phyloP scores from a whole-genome alignment of 345 rosid genomes.

The Orychophragmus violaceus region DNA sequence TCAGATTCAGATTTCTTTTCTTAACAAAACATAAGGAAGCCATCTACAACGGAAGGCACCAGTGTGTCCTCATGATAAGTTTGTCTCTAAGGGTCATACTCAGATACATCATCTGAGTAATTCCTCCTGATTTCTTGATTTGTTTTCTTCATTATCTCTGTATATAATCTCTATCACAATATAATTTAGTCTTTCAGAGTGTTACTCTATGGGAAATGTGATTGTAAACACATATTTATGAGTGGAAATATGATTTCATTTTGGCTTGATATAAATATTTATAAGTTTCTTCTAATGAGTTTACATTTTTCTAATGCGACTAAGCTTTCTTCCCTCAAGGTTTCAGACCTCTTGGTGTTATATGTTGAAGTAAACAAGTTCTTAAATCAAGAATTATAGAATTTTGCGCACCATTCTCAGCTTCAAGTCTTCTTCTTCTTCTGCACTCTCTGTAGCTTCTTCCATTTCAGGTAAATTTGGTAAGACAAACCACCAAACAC shows the following conservation, averaged over 20 bases:
- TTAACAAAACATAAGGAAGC: constrained; percentile 28
- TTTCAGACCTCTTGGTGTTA: constrained; percentile 7
- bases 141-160: constrained; percentile 28
- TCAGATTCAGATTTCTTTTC: constrained; percentile 26
- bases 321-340: constrained; percentile 16
- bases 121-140: constrained; percentile 22
- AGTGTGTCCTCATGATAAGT: constrained; percentile 9
- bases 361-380: neutral
- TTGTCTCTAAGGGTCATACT: constrained; percentile 21
- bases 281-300: constrained; percentile 10
- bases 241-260: constrained; percentile 25
- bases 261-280: constrained; percentile 12
- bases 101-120: constrained; percentile 34
- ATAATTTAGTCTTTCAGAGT: constrained; percentile 24
- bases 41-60: constrained; percentile 26
- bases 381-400: constrained; percentile 10
- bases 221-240: constrained; percentile 10
- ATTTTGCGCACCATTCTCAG: neutral
- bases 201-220: constrained; percentile 7
- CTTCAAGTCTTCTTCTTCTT: constrained; percentile 72
- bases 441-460: constrained; percentile 66
- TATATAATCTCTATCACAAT: constrained; percentile 21
- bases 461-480: constrained; percentile 96
- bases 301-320: constrained; percentile 24
- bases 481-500: constrained; percentile 95